phyloP scores from a whole-genome alignment of 2,329 filamentous ascomycete genomes.

The Colletotrichum sublineola region DNA sequence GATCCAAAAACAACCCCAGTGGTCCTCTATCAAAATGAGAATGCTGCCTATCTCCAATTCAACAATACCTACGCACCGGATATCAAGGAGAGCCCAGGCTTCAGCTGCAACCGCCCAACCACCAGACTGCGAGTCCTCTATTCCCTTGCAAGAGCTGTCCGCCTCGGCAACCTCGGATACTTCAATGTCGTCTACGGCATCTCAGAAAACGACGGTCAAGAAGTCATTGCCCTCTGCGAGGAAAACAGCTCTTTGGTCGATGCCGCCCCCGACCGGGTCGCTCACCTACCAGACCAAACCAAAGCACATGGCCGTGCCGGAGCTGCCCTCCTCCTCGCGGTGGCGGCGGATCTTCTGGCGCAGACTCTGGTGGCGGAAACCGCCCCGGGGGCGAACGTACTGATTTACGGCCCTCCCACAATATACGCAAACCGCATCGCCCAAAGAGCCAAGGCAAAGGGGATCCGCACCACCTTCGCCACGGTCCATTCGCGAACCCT shows the following conservation, averaged over 20 bases:
- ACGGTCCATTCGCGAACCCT: background rate
- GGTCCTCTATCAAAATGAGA: background rate
- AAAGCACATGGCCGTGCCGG: background rate
- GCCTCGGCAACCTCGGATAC: conserved; percentile 5
- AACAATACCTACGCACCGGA: background rate
- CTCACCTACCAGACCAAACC: background rate
- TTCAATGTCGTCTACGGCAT: conserved; percentile 14
- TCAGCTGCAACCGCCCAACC: too few relatives aligned
- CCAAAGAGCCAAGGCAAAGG: background rate
- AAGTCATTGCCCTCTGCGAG: conserved; percentile 16
- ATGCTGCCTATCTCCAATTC: background rate
- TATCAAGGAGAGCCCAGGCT: background rate
- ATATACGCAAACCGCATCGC: background rate
- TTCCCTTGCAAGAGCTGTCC: conserved; percentile 1
- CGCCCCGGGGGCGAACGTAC: background rate
- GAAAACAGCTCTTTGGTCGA: conserved; percentile 18
- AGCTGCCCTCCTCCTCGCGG: background rate
- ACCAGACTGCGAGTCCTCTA: background rate
- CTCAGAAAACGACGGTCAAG: background rate
- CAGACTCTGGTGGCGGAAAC: background rate
- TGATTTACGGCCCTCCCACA: background rate
- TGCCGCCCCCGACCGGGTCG: background rate
- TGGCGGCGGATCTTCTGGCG: background rate
- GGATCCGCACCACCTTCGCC: background rate
- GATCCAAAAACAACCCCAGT: background rate